Evolutionary conservation across 169 alveolate genomes (phyloP).

Genomic region (Blepharisma undulans): DNA sequence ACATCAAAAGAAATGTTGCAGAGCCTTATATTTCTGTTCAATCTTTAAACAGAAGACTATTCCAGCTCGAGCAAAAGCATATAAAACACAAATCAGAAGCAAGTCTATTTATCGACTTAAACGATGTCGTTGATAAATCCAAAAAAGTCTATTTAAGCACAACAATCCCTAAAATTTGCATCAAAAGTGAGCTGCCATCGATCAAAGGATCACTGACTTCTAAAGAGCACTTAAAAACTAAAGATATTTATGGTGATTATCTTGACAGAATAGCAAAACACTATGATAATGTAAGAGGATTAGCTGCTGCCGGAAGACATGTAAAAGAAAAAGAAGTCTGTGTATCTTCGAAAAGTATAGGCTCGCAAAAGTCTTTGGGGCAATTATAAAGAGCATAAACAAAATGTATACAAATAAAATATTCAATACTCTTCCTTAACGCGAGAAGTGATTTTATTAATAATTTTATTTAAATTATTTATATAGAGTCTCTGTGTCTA

Average conservation of each 20-base stretch:
- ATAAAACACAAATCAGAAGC: neutral
- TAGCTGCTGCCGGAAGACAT: neutral
- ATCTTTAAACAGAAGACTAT: neutral
- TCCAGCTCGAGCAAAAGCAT: neutral
- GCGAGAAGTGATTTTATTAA: neutral
- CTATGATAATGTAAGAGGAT: neutral
- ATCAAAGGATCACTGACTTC: neutral
- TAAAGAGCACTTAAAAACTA: neutral
- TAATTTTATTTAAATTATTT: no score
- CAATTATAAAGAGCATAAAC: neutral
- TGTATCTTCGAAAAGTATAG: neutral
- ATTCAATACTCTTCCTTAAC: neutral
- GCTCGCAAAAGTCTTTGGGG: neutral
- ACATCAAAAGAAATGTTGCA: neutral
- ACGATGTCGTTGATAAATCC: neutral
- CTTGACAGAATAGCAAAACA: constrained; percentile 2
- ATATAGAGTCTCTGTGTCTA: constrained; percentile 67
- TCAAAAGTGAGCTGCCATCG: neutral
- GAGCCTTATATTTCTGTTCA: neutral
- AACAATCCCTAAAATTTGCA: neutral
- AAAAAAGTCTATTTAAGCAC: neutral
- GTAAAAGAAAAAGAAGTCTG: neutral
- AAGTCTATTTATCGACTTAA: neutral
- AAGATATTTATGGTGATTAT: neutral
- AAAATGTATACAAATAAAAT: no score